Percentiles rank a stretch among this genome's conserved stretches.
phyloP scores from a whole-genome alignment of 2,329 filamentous ascomycete species.

The Penicillium sp. region DNA sequence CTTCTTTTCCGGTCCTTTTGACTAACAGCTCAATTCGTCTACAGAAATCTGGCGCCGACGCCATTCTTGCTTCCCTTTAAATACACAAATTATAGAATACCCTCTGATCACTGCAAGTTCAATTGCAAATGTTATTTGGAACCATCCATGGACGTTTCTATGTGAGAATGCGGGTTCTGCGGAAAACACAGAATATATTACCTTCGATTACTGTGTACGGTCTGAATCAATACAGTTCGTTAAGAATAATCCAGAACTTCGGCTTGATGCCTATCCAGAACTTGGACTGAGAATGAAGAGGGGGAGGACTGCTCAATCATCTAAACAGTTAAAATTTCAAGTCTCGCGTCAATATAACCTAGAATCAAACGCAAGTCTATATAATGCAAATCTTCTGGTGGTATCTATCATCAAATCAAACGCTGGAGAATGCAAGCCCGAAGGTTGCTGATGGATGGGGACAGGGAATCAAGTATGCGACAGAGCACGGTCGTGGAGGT shows the following conservation, averaged over 20 bases:
- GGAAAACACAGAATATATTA: neutral
- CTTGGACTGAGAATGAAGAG: neutral
- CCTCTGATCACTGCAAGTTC: neutral
- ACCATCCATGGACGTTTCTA: neutral
- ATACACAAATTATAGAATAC: neutral
- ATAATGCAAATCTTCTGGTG: neutral
- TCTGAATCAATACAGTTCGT: neutral
- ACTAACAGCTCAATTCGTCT: neutral
- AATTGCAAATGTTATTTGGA: neutral
- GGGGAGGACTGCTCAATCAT: neutral
- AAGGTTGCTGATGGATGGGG: neutral
- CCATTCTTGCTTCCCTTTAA: conserved; percentile 29
- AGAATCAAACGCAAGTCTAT: neutral
- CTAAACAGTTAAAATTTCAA: neutral
- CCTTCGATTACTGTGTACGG: neutral
- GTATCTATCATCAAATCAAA: conserved; percentile 5
- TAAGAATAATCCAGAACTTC: neutral
- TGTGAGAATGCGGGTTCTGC: too few relatives aligned
- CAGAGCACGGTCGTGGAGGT: conserved; percentile 20
- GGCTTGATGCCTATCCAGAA: neutral
- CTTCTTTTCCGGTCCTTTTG: neutral
- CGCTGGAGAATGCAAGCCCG: neutral
- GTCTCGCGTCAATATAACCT: neutral
- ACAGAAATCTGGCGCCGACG: conserved; percentile 28
- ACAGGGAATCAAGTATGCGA: neutral